phyloP scores from a whole-genome alignment of 1,284 basidiomycete genomes.

The Blastosporella zonata region DNA sequence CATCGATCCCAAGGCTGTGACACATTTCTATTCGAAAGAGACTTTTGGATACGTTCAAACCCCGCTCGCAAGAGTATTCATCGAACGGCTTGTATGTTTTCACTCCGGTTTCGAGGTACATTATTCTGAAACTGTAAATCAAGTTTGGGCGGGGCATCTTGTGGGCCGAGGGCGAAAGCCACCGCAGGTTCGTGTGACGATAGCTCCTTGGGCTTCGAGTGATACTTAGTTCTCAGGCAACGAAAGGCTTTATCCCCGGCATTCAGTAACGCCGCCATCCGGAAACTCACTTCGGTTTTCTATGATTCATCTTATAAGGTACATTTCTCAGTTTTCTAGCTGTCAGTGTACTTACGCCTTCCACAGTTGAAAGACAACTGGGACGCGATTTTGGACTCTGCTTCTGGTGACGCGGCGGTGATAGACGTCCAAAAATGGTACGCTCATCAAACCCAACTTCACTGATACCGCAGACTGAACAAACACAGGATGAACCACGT shows the following conservation, averaged over 20 bases:
- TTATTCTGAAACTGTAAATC: no score
- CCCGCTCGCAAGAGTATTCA: slow-evolving; percentile 32
- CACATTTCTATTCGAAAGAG: slow-evolving; percentile 50
- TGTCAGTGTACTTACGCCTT: no score
- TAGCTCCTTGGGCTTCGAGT: background rate
- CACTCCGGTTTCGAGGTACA: background rate
- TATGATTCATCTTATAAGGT: slow-evolving; percentile 52
- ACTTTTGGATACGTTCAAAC: slow-evolving; percentile 46
- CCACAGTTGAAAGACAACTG: slow-evolving; percentile 45
- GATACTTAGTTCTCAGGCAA: slow-evolving; percentile 29
- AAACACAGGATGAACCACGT: slow-evolving; percentile 33
- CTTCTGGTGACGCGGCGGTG: slow-evolving; percentile 28
- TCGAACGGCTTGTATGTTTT: slow-evolving; percentile 39
- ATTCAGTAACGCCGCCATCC: slow-evolving; percentile 43
- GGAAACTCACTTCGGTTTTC: slow-evolving; percentile 39
- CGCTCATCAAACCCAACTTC: slow-evolving; percentile 14
- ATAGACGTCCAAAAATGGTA: slow-evolving; percentile 59
- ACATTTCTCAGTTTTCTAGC: no score
- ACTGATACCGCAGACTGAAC: background rate
- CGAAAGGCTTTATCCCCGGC: slow-evolving; percentile 44
- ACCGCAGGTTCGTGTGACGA: slow-evolving; percentile 34
- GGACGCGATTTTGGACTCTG: slow-evolving; percentile 44
- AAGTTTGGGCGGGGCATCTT: slow-evolving; percentile 50
- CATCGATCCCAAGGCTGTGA: slow-evolving; percentile 52
- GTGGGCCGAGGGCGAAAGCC: slow-evolving; percentile 51